Percentiles rank a stretch among this genome's conserved stretches.
Conservation (phyloP, 1,284 basidiomycete genomes). For the Pisolithus thermaeus region DNA sequence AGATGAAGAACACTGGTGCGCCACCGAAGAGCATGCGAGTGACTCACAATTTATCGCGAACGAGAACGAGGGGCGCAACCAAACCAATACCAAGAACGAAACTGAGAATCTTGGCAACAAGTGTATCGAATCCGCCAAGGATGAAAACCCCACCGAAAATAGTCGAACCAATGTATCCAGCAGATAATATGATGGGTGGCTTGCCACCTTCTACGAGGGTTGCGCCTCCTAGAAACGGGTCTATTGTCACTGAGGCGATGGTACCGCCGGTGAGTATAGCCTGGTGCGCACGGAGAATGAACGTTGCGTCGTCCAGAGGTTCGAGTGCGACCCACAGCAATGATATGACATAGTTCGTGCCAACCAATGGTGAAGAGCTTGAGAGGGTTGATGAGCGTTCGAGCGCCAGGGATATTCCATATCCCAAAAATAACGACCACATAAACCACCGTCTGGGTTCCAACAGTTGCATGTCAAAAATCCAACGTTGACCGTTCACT, state of each 20-base stretch:
- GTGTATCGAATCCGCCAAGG: constrained; percentile 71
- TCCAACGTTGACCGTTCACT: too few relatives aligned
- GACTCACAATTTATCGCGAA: constrained; percentile 74
- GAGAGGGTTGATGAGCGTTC: constrained; percentile 70
- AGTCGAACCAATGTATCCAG: constrained; percentile 76
- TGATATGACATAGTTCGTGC: constrained; percentile 81
- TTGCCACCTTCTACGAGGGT: constrained; percentile 71
- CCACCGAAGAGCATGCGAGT: background rate
- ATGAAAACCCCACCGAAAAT: constrained; percentile 74
- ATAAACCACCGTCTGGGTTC: constrained; percentile 64
- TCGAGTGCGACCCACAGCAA: constrained; percentile 44
- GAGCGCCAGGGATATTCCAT: constrained; percentile 74
- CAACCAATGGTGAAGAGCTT: constrained; percentile 80
- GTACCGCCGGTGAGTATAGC: constrained; percentile 73
- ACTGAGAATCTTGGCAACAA: constrained; percentile 77
- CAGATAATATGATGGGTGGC: constrained; percentile 61
- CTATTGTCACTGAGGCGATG: constrained; percentile 71
- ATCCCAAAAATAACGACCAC: constrained; percentile 75
- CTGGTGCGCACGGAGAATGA: constrained; percentile 28
- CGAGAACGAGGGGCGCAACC: constrained; percentile 67
- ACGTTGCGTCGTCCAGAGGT: too few relatives aligned
- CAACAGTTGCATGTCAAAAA: too few relatives aligned
- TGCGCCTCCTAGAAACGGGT: constrained; percentile 74
- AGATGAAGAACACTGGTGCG: constrained; percentile 8
- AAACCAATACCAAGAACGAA: constrained; percentile 75